These are phyloP conservation scores for Balamuthia mandrillaris DNA, from an alignment of 208 protist species.

Conservation along the genomic window DNA sequence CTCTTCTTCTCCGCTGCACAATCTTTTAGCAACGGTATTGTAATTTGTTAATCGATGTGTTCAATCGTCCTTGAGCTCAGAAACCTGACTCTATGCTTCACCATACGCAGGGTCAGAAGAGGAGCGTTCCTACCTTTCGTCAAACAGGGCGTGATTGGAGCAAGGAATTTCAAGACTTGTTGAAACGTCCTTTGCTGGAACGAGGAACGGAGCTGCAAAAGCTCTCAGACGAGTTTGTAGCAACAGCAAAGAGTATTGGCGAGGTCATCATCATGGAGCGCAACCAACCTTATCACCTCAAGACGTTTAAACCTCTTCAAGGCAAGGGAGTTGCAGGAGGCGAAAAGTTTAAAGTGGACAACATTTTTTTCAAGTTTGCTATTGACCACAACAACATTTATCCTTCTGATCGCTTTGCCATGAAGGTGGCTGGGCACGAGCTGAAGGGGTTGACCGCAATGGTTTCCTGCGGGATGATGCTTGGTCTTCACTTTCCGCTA, in stretches of 20 bases:
- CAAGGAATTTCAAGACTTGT: slow-evolving; percentile 29
- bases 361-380: slow-evolving; percentile 45
- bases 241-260: not conserved
- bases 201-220: slow-evolving; percentile 32
- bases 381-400: slow-evolving; percentile 27
- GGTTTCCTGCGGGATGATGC: slow-evolving; percentile 45
- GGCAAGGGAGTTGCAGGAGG: slow-evolving; percentile 37
- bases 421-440: slow-evolving; percentile 51
- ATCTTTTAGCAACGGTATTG: too few species aligned
- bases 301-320: slow-evolving; percentile 17
- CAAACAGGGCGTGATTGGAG: slow-evolving; percentile 37
- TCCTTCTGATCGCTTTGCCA: slow-evolving; percentile 21
- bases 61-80: too few species aligned
- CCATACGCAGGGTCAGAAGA: too few species aligned
- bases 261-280: slow-evolving; percentile 37
- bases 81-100: too few species aligned
- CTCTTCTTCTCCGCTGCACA: too few species aligned
- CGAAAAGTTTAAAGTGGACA: slow-evolving; percentile 25
- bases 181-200: slow-evolving; percentile 17
- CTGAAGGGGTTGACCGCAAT: slow-evolving; percentile 55
- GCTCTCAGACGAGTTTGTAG: slow-evolving; percentile 37
- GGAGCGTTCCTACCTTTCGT: too few species aligned
- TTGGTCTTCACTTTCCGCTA: slow-evolving; percentile 51
- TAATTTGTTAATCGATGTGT: too few species aligned
- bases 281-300: slow-evolving; percentile 17